These are phyloP conservation scores for Ehretia macrophylla DNA, from an alignment of 257 asterid genomes.

Conservation along the genomic window DNA sequence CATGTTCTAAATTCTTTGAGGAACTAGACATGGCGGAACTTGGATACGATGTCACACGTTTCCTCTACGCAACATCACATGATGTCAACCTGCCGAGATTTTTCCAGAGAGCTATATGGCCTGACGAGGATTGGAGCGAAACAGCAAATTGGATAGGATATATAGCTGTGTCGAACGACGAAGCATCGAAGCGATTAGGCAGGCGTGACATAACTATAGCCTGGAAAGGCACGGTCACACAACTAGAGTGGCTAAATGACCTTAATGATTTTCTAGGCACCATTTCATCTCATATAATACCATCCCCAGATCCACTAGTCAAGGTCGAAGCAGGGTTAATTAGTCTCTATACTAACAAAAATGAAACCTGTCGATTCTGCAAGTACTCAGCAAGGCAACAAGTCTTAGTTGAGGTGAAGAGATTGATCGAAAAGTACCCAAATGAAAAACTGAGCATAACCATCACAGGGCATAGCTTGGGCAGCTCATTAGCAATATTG, in stretches of 20 bases:
- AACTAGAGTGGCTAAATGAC: constrained; percentile 8
- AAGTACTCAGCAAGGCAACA: neutral
- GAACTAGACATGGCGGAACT: constrained; percentile 1
- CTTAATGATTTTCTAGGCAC: constrained; percentile 6
- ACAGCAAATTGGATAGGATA: constrained; percentile 27
- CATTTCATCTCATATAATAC: neutral
- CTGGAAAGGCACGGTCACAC: constrained; percentile 14
- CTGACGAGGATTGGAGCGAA: constrained; percentile 12
- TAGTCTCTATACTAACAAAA: constrained; percentile 8
- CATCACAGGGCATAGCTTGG: neutral
- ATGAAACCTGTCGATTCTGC: neutral
- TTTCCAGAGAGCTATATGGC: constrained; percentile 1
- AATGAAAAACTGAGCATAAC: neutral
- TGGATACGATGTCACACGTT: constrained; percentile 9
- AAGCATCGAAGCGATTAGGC: constrained; percentile 3
- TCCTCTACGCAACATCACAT: constrained; percentile 13
- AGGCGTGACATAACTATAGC: constrained; percentile 6
- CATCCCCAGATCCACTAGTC: constrained; percentile 5
- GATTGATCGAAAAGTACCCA: neutral
- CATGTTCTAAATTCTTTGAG: constrained; percentile 9
- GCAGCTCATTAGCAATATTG: neutral
- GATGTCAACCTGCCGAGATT: constrained; percentile 10
- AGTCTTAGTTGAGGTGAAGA: neutral
- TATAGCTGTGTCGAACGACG: constrained; percentile 16
- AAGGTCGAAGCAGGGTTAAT: constrained; percentile 18